Base-by-base conservation (phyloP, 1,284 basidiomycete species). In the Ganoderma meredithae region DNA sequence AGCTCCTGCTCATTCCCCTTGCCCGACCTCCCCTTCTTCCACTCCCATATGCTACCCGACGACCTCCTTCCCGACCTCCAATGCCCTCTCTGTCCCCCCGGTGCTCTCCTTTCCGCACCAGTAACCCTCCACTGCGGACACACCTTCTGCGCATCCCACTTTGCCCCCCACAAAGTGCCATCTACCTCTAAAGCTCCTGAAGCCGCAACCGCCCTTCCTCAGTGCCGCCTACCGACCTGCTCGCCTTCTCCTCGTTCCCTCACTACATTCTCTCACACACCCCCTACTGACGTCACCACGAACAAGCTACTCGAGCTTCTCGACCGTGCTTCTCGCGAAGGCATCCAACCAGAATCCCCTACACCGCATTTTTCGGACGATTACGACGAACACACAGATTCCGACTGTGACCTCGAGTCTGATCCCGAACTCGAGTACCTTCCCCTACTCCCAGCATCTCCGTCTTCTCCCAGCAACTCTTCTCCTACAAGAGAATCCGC, bases 251-350 rank as follows among this genome's bases (percentile, higher is more conserved):
- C 25, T 55, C 62, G 31, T 49, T 56, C 44, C 33, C 74, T 53
- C 22, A 63, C 41, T 36, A 58, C 62, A 53, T 61, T 69, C 63
- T 71, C 73, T n/a, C 67, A 71, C 15, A 73, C 77, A 13, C 76
- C 79, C 31, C 74, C 76, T 53, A 76, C 83, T 40, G 93, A 95
- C 77, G 86, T 94, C 71, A 84, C 87, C 61, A 78, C 93, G 59
- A 88, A 84, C 76, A 91, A 90, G 76, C 78, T 94, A 71, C 70
- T 92, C 33, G 75, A 76, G 56, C 81, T 91, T 68, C 76, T 87
- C 31, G 65, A 78, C 33, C 66, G 65, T 55, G 58, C 69, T 12
- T 69, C 71, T 33, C 62, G 60, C 17, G 58, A 65, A 15, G 66
- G 70, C 60, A 27, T 59, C 25, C 61, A 36, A 15, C 60, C 41